These are phyloP conservation scores for Salix udensis DNA, from an alignment of 345 rosid genomes.

Conservation along the genomic window DNA sequence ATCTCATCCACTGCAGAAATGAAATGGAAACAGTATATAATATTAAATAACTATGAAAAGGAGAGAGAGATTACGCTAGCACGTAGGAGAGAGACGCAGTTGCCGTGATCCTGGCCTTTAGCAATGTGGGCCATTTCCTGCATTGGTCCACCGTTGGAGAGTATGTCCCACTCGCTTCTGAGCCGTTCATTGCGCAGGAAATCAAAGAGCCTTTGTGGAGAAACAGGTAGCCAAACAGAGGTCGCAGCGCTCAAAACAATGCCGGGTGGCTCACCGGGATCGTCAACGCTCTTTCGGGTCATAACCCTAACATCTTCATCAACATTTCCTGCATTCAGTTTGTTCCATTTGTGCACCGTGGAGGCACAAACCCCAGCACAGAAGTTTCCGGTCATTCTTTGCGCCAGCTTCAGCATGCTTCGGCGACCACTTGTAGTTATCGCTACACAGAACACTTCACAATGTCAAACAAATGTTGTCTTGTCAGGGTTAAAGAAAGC, in stretches of 20 bases:
- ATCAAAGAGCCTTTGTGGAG: constrained; percentile 72
- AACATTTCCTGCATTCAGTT: constrained; percentile 58
- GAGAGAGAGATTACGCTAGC: constrained; percentile 37
- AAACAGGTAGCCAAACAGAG: constrained; percentile 84
- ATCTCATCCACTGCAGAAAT: not conserved
- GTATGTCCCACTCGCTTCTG: constrained; percentile 94
- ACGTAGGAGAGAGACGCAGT: constrained; percentile 93
- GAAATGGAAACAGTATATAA: not conserved
- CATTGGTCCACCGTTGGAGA: constrained; percentile 94
- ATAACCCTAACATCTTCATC: constrained; percentile 84
- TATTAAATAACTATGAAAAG: not conserved
- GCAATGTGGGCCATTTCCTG: constrained; percentile 96
- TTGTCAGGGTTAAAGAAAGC: not conserved
- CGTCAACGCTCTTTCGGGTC: constrained; percentile 78
- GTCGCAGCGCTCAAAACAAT: constrained; percentile 84
- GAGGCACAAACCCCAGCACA: constrained; percentile 94
- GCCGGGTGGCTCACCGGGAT: constrained; percentile 97
- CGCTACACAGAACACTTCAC: constrained; percentile 17
- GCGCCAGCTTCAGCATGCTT: constrained; percentile 94
- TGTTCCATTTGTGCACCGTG: constrained; percentile 83
- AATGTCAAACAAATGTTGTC: not conserved
- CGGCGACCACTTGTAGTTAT: constrained; percentile 64
- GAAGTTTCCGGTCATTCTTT: constrained; percentile 90
- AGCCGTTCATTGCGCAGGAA: constrained; percentile 78
- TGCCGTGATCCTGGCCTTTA: constrained; percentile 90